Percentiles rank a stretch among this genome's conserved stretches.
Evolutionary conservation across 1,284 basidiomycete genomes (phyloP).

Genomic region (Ceratobasidium sp.): DNA sequence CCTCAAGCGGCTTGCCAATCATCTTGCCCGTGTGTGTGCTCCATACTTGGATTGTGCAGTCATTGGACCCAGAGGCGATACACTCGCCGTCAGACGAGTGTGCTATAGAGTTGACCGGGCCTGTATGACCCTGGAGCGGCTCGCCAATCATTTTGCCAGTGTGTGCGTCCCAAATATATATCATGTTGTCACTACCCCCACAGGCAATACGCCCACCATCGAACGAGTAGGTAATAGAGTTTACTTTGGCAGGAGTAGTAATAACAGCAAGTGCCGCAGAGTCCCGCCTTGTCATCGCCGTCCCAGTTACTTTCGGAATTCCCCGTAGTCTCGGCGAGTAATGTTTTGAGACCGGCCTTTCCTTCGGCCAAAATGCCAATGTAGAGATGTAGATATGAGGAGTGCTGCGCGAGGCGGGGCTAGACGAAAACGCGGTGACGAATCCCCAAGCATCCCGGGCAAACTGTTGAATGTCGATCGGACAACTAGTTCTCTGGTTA

Average conservation of each 20-base stretch:
- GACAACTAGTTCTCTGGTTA: neutral
- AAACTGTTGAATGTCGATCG: neutral
- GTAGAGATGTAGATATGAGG: constrained; percentile 24
- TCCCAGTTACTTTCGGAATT: neutral
- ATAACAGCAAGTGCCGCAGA: neutral
- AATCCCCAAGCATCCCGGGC: constrained; percentile 18
- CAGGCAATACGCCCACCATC: neutral
- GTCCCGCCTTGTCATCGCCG: neutral
- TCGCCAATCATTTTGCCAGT: too few relatives aligned
- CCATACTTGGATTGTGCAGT: too few relatives aligned
- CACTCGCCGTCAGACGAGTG: too few relatives aligned
- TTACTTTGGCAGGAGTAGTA: neutral
- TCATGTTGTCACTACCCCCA: neutral
- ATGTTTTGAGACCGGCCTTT: neutral
- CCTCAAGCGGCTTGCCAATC: too few relatives aligned
- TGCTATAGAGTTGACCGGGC: too few relatives aligned
- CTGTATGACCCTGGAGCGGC: too few relatives aligned
- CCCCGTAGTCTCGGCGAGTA: neutral
- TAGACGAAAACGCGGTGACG: neutral
- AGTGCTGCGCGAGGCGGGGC: neutral
- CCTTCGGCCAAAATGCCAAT: constrained; percentile 9
- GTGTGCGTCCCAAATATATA: neutral
- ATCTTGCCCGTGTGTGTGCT: too few relatives aligned
- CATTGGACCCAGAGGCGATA: too few relatives aligned
- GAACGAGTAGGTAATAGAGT: neutral